Percentiles rank a stretch among this genome's conserved stretches.
Conservation (phyloP, 2,329 filamentous ascomycete species). For the Orbilia javanica region DNA sequence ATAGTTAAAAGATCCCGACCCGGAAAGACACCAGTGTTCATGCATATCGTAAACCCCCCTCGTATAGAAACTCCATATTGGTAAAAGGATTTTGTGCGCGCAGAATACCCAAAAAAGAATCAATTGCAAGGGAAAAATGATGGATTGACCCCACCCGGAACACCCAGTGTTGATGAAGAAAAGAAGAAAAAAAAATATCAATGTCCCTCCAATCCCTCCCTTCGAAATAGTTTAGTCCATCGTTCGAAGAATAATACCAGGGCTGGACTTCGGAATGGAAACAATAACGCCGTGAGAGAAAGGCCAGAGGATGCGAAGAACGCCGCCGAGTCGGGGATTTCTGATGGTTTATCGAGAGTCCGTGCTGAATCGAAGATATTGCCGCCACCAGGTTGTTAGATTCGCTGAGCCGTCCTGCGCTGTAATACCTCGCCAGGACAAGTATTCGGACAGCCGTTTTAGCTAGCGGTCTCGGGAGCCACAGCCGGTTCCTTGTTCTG, state of each 20-base stretch:
- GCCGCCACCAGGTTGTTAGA: slow-evolving; percentile 39
- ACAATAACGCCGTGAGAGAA: slow-evolving; percentile 57
- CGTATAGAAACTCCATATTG: slow-evolving; percentile 58
- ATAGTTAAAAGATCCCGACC: slow-evolving; percentile 58
- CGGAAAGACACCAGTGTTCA: slow-evolving; percentile 59
- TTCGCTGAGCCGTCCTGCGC: slow-evolving; percentile 10
- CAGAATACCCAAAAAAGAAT: slow-evolving; percentile 47
- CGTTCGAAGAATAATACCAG: slow-evolving; percentile 45
- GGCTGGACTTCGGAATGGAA: slow-evolving; percentile 58
- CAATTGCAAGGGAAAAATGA: slow-evolving; percentile 47
- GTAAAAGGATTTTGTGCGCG: slow-evolving; percentile 55
- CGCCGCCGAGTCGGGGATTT: slow-evolving; percentile 54
- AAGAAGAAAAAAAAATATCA: slow-evolving; percentile 41
- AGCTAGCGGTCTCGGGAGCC: slow-evolving; percentile 49
- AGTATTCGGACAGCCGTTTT: slow-evolving; percentile 25
- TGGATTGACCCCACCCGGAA: slow-evolving; percentile 52
- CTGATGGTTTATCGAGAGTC: slow-evolving; percentile 24
- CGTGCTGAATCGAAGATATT: slow-evolving; percentile 43
- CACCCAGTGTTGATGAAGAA: slow-evolving; percentile 58
- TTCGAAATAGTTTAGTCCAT: slow-evolving; percentile 30
- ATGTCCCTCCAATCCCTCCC: slow-evolving; percentile 32
- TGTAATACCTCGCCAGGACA: slow-evolving; percentile 17
- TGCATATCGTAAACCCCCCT: slow-evolving; percentile 56
- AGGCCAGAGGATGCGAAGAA: slow-evolving; percentile 51
- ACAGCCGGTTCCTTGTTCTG: slow-evolving; percentile 53